Evolutionary conservation across 2,329 filamentous ascomycete genomes (phyloP).

Genomic region (Penicillium rolfsii): DNA sequence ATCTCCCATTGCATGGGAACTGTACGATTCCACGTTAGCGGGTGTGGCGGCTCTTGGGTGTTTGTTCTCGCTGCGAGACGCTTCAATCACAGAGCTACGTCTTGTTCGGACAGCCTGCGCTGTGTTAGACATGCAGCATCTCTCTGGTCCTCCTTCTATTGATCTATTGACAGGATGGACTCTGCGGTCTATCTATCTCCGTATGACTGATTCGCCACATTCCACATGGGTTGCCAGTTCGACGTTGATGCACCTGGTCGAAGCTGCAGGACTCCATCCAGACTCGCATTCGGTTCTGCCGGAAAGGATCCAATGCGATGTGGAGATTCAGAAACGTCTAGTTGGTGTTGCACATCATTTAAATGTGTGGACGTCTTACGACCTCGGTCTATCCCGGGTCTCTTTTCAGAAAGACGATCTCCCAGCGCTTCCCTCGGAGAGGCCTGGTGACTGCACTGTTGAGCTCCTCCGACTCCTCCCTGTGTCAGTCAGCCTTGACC

Average conservation of each 20-base stretch:
- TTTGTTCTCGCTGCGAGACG: constrained; percentile 52
- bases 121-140: constrained; percentile 45
- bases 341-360: constrained; percentile 59
- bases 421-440: constrained; percentile 39
- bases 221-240: constrained; percentile 44
- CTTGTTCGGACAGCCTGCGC: constrained; percentile 51
- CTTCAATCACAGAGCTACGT: constrained; percentile 49
- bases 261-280: constrained; percentile 49
- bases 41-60: constrained; percentile 58
- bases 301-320: constrained; percentile 18
- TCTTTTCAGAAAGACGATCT: constrained; percentile 46
- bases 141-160: constrained; percentile 28
- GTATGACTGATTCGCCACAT: constrained; percentile 57
- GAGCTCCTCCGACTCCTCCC: constrained; percentile 57
- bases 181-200: constrained; percentile 56
- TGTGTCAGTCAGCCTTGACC: constrained; percentile 57
- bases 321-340: constrained; percentile 47
- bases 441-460: constrained; percentile 51
- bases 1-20: constrained; percentile 27
- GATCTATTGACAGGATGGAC: constrained; percentile 49
- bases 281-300: constrained; percentile 26
- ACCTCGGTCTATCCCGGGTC: constrained; percentile 59
- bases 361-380: constrained; percentile 62
- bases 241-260: constrained; percentile 53
- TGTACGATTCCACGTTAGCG: constrained; percentile 53